Evolutionary conservation across 441 rosid genomes (phyloP).

Genomic region (Jatropha multifida): DNA sequence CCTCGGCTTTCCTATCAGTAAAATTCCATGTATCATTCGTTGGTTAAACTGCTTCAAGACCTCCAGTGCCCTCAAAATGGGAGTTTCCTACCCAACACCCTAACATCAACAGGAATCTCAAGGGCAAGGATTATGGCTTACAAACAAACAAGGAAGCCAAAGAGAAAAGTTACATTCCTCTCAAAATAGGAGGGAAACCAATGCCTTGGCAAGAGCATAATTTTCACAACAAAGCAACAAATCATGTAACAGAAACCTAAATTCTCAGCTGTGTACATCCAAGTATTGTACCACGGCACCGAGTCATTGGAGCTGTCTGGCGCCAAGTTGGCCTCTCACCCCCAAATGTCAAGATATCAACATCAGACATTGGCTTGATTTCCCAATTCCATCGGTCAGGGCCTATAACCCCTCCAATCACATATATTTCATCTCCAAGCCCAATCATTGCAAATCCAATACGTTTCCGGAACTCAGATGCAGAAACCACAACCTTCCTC

Average conservation of each 20-base stretch:
- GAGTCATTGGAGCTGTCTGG: slow-evolving; percentile 70
- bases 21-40: slow-evolving; percentile 7
- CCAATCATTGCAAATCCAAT: slow-evolving; percentile 81
- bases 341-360: slow-evolving; percentile 55
- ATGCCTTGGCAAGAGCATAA: slow-evolving; percentile 24
- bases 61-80: slow-evolving; percentile 4
- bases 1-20: slow-evolving; percentile 9
- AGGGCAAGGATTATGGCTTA: slow-evolving; percentile 23
- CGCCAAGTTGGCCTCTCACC: slow-evolving; percentile 75
- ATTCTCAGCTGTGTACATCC: slow-evolving; percentile 79
- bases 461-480: slow-evolving; percentile 77
- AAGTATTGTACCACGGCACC: slow-evolving; percentile 72
- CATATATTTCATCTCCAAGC: slow-evolving; percentile 61
- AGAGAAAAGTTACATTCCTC: slow-evolving; percentile 23
- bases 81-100: slow-evolving; percentile 4
- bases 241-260: slow-evolving; percentile 27
- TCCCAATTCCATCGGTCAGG: slow-evolving; percentile 85
- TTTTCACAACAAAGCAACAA: slow-evolving; percentile 29
- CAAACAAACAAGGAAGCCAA: slow-evolving; percentile 22
- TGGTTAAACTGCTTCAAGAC: slow-evolving; percentile 10
- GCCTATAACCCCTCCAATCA: slow-evolving; percentile 90
- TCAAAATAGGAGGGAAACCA: slow-evolving; percentile 18
- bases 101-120: slow-evolving; percentile 14
- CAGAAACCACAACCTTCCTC: slow-evolving; percentile 58
- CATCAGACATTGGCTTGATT: slow-evolving; percentile 66